A percentile compares a stretch with the other conserved stretches of the same genome.
Conservation (phyloP, 2,329 filamentous ascomycete genomes). For the Blumeria graminis region DNA sequence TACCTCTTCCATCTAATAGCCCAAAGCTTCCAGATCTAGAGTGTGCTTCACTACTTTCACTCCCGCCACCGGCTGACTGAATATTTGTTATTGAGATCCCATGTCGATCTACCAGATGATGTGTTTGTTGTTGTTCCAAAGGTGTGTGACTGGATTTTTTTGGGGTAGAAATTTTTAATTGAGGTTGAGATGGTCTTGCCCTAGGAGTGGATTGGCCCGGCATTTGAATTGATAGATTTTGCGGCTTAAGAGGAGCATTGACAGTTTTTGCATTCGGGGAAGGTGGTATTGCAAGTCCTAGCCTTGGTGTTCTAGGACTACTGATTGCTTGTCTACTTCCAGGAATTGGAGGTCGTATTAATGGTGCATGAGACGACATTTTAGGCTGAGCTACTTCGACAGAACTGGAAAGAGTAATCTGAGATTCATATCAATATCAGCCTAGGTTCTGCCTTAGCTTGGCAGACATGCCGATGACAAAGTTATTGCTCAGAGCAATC, state of each 20-base stretch:
- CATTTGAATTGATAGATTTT: constrained; percentile 13
- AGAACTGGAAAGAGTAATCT: constrained; percentile 6
- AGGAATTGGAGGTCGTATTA: constrained; percentile 16
- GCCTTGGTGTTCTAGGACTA: constrained; percentile 16
- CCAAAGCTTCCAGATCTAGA: constrained; percentile 71
- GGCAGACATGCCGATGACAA: not conserved
- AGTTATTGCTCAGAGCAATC: constrained; percentile 4
- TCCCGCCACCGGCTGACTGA: constrained; percentile 49
- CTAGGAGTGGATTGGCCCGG: constrained; percentile 9
- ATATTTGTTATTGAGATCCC: constrained; percentile 25
- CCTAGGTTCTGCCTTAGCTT: not conserved
- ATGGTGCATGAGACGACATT: constrained; percentile 16
- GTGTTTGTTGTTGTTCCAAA: constrained; percentile 32
- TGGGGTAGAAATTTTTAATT: constrained; percentile 65
- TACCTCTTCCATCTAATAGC: constrained; percentile 46
- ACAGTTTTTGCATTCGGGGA: constrained; percentile 66
- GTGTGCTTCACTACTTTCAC: constrained; percentile 55
- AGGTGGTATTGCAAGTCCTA: constrained; percentile 75
- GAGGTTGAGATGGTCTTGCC: constrained; percentile 38
- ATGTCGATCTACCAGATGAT: constrained; percentile 15
- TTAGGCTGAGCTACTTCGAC: constrained; percentile 8
- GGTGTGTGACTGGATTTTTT: constrained; percentile 57
- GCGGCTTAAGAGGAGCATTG: constrained; percentile 12
- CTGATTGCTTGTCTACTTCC: constrained; percentile 11
- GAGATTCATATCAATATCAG: constrained; percentile 3